Base-by-base conservation (phyloP, 495 filamentous ascomycete species). In the Hyaloscypha finlandica region DNA sequence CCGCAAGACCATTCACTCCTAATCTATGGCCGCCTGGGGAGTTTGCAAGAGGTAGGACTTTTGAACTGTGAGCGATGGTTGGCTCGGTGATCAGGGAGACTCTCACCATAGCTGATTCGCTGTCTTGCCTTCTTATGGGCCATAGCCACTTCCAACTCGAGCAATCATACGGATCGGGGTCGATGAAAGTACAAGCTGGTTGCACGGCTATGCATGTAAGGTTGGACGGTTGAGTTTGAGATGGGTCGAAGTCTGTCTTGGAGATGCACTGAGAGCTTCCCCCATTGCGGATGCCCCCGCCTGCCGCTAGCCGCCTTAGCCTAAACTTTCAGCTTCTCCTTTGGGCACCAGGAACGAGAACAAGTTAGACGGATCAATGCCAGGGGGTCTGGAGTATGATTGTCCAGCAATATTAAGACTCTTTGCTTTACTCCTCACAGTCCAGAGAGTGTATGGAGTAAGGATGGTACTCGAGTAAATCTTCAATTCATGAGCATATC, bases 41-140 rank as follows among this genome's bases (percentile, higher is more conserved):
- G 80, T 96, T 92, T 67, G 93, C 92, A 59, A 95, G 90, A 75
- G 96, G 95, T 70, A 99, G 87, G 78, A 99, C 95, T 99, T 74
- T 16, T 25, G n/a, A 14, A 54, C 22, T 63, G 66, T 61, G 11
- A 19, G 33, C 35, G 22, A 9, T 19, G 22, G 6, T 14, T 61
- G 59, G 22, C 31, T 25, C 22, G 20, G 5, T 58, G 52, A 8
- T 31, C 25, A 29, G 42, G 61, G 59, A 54, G 66, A 54, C 53
- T 79, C 79, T 72, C 73, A 91, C 89, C 88, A 80, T 91, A 88
- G 76, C 83, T 86, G 75, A 88, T 85, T 70, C 84, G 81, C 74
- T 87, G 85, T 73, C 85, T 84, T 67, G 85, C 84, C 79, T 88
- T 88, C 74, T 85, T 85, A 74, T 67, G 63, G 67, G 67, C 67